phyloP scores from a whole-genome alignment of 306 rosid genomes.

The Oxytropis ochrocephala region DNA sequence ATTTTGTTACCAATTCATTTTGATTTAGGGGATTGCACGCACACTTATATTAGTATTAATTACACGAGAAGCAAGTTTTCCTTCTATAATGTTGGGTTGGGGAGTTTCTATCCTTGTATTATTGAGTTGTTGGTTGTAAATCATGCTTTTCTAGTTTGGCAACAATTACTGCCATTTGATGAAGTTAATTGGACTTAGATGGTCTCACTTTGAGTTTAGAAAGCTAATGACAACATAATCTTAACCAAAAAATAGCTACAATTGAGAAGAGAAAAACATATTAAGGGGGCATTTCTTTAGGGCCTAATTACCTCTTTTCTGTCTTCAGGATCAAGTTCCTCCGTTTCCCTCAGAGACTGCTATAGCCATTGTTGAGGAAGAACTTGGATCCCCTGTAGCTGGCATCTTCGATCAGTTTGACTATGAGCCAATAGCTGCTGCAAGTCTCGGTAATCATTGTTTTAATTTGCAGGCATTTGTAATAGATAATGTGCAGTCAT shows the following conservation, averaged over 20 bases:
- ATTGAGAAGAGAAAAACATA: not conserved
- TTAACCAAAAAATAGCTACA: not conserved
- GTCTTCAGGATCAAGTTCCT: constrained; percentile 95
- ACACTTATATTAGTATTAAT: not conserved
- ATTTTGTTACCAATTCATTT: not conserved
- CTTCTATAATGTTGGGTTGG: not conserved
- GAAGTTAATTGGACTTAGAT: not conserved
- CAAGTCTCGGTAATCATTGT: constrained; percentile 84
- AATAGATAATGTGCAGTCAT: not conserved
- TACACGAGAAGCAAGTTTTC: not conserved
- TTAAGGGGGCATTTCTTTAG: constrained; percentile 14
- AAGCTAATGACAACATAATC: not conserved
- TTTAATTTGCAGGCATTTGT: constrained; percentile 14
- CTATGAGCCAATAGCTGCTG: constrained; percentile 97
- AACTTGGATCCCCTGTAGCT: constrained; percentile 74
- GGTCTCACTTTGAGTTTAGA: not conserved
- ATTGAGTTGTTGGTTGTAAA: not conserved
- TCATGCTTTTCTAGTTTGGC: not conserved
- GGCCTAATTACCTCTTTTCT: constrained; percentile 19
- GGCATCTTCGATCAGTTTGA: constrained; percentile 76
- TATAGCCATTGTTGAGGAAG: constrained; percentile 73
- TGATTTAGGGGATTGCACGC: not conserved
- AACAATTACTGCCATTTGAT: not conserved
- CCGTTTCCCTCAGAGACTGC: constrained; percentile 96
- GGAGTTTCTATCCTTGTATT: not conserved